Evolutionary conservation across 495 filamentous ascomycete species (phyloP).

Genomic region (Rhypophila decipiens): DNA sequence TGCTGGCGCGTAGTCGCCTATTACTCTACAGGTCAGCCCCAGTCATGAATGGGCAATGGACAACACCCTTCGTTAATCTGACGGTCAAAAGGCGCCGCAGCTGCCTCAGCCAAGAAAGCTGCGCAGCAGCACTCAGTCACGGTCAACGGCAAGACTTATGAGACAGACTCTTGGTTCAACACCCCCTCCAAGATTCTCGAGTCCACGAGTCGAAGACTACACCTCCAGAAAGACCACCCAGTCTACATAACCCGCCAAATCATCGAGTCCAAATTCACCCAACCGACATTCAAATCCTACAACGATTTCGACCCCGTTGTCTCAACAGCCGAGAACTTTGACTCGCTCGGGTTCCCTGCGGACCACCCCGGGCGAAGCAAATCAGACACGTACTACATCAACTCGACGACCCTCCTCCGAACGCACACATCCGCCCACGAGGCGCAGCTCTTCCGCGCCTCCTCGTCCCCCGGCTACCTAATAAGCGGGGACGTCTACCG

Average conservation of each 20-base stretch:
- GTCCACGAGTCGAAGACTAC: slow-evolving; percentile 65
- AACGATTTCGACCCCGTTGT: slow-evolving; percentile 78
- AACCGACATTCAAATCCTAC: slow-evolving; percentile 65
- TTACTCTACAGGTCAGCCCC: slow-evolving; percentile 22
- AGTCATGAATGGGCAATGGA: neutral
- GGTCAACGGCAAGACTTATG: slow-evolving; percentile 59
- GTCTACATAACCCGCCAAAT: slow-evolving; percentile 83
- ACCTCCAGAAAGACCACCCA: slow-evolving; percentile 83
- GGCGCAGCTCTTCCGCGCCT: slow-evolving; percentile 73
- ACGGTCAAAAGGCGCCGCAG: slow-evolving; percentile 1
- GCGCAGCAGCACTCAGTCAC: slow-evolving; percentile 5
- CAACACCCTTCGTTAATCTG: neutral
- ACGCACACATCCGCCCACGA: slow-evolving; percentile 95
- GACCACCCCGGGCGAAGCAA: slow-evolving; percentile 85
- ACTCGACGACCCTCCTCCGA: slow-evolving; percentile 72
- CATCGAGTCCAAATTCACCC: slow-evolving; percentile 83
- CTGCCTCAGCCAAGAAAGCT: neutral
- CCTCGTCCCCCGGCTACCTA: slow-evolving; percentile 71
- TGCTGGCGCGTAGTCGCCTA: slow-evolving; percentile 7
- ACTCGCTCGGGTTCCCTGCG: slow-evolving; percentile 83
- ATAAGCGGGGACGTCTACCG: slow-evolving; percentile 96
- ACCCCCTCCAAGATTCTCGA: slow-evolving; percentile 67
- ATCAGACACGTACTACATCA: slow-evolving; percentile 95
- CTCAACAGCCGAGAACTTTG: slow-evolving; percentile 84
- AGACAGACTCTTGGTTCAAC: slow-evolving; percentile 80